A percentile compares a stretch with the other conserved stretches of the same genome.
Conservation (phyloP, 305 asterid genomes). For the Nicotiana rustica region DNA sequence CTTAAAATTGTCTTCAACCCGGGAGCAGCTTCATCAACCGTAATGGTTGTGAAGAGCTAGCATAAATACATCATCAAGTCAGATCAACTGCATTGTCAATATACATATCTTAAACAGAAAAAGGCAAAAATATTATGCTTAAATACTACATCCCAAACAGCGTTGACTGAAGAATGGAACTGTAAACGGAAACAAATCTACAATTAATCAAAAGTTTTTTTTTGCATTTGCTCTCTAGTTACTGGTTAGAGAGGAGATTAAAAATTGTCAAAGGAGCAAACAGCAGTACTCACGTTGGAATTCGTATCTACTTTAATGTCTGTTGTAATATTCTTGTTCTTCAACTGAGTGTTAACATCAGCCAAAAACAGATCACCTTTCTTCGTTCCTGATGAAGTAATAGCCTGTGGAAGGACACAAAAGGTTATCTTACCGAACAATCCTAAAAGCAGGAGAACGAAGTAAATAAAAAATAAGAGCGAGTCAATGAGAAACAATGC, state of each 20-base stretch:
- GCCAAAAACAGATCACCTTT: constrained; percentile 53
- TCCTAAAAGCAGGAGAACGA: not conserved
- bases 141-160: not conserved
- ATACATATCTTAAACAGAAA: not conserved
- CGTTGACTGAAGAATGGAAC: not conserved
- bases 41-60: constrained; percentile 77
- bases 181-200: not conserved
- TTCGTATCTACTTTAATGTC: constrained; percentile 54
- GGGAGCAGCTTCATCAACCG: constrained; percentile 77
- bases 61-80: constrained; percentile 35
- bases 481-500: not conserved
- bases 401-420: constrained; percentile 34
- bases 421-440: not conserved
- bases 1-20: constrained; percentile 78
- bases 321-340: constrained; percentile 54
- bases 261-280: not conserved
- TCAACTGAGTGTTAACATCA: constrained; percentile 52
- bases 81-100: not conserved
- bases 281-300: constrained; percentile 46
- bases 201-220: not conserved
- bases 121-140: not conserved
- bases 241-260: not conserved
- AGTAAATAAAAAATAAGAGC: not conserved
- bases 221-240: not conserved
- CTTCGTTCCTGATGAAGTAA: constrained; percentile 51